Evolutionary conservation across 306 rosid genomes (phyloP).

Genomic region (Bauhinia variegata): DNA sequence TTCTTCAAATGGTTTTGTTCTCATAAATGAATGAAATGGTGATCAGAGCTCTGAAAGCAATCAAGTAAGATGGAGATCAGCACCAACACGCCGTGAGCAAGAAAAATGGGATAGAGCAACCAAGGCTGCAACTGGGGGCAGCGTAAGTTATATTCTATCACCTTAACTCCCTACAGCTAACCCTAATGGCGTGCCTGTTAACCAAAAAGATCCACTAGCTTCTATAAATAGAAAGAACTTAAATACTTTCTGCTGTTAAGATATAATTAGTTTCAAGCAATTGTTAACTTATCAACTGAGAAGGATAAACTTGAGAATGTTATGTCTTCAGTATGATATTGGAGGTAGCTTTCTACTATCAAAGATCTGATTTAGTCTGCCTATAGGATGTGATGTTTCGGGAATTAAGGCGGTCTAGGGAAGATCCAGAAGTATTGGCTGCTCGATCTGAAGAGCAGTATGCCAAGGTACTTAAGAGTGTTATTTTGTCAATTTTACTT

Average conservation of each 20-base stretch:
- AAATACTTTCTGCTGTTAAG: conserved; percentile 16
- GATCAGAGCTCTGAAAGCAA: conserved; percentile 42
- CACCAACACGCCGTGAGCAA: conserved; percentile 89
- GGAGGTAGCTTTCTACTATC: conserved; percentile 23
- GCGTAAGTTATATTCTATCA: conserved; percentile 49
- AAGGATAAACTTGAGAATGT: conserved; percentile 15
- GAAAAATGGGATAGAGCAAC: conserved; percentile 92
- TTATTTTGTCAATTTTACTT: conserved; percentile 24
- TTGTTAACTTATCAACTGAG: conserved; percentile 20
- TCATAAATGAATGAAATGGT: conserved; percentile 30
- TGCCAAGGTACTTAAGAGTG: conserved; percentile 55
- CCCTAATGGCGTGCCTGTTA: conserved; percentile 4
- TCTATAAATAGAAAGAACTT: not conserved
- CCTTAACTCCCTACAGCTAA: no score
- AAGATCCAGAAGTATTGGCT: conserved; percentile 84
- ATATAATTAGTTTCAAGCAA: conserved; percentile 10
- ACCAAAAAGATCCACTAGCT: conserved; percentile 20
- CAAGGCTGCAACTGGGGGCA: conserved; percentile 93
- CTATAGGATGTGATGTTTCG: conserved; percentile 82
- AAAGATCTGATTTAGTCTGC: conserved; percentile 31
- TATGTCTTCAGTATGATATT: not conserved
- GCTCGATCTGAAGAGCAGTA: conserved; percentile 69
- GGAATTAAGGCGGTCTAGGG: conserved; percentile 67
- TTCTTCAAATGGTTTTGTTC: conserved; percentile 31
- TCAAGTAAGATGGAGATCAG: conserved; percentile 66